Evolutionary conservation across 192 early-diverging fungal species (phyloP).

Genomic region (Coemansia sp.): DNA sequence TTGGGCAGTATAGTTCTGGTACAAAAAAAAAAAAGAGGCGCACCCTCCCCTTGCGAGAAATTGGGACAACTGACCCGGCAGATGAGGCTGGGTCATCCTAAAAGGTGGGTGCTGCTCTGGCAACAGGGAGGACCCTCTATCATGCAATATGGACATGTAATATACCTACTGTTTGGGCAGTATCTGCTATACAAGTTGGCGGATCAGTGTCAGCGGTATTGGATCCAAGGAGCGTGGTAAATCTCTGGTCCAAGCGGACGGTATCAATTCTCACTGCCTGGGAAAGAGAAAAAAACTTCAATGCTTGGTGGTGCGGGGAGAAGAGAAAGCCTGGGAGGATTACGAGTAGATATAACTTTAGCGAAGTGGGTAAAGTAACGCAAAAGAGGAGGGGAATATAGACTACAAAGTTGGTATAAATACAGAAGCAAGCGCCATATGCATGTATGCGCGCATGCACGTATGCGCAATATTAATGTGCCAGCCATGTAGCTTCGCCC

Average conservation of each 20-base stretch:
- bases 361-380: not conserved
- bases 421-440: conserved; percentile 6
- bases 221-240: conserved; percentile 3
- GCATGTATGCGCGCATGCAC: conserved; percentile 10
- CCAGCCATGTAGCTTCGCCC: conserved; percentile 9
- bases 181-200: not conserved
- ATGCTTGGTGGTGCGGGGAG: not conserved
- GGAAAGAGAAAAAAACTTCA: not conserved
- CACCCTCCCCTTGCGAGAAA: not conserved
- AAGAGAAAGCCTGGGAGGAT: not conserved
- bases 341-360: not conserved
- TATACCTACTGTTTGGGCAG: conserved; percentile 1
- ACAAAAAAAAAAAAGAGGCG: not conserved
- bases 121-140: not conserved
- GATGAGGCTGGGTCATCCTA: not conserved
- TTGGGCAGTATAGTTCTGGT: conserved; percentile 10
- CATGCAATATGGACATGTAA: not conserved
- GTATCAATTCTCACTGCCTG: not conserved
- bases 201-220: not conserved
- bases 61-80: conserved; percentile 1
- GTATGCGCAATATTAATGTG: conserved; percentile 10
- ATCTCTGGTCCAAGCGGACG: not conserved
- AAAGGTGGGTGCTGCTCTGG: not conserved
- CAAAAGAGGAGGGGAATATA: not conserved
- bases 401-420: not conserved